Conservation (phyloP, 2,329 filamentous ascomycete genomes). For the Byssothecium circinans region DNA sequence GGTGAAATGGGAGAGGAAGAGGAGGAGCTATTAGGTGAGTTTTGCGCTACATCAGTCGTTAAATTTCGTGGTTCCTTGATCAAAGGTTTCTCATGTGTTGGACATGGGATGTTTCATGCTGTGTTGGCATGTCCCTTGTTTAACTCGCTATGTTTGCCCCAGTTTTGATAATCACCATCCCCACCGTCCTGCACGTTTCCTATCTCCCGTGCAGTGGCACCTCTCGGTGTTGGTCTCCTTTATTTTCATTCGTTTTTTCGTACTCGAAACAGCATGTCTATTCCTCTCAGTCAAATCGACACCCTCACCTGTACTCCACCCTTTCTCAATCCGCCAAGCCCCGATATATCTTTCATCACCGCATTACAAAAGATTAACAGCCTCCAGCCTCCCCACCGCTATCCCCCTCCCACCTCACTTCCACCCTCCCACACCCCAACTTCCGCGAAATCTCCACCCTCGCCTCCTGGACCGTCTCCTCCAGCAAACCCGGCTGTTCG, state of each 20-base stretch:
- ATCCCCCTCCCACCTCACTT: not conserved
- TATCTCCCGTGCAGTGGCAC: not conserved
- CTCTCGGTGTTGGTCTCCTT: too few relatives aligned
- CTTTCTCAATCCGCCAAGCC: not conserved
- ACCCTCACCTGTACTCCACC: not conserved
- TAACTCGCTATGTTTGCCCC: not conserved
- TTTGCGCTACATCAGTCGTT: not conserved
- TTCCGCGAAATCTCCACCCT: slow-evolving; percentile 85
- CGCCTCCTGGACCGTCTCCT: slow-evolving; percentile 80
- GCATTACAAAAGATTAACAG: not conserved
- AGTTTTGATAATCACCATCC: not conserved
- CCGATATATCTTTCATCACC: not conserved
- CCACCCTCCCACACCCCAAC: slow-evolving; percentile 43
- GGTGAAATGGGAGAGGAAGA: not conserved
- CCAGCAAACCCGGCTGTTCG: slow-evolving; percentile 77
- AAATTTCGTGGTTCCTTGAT: too few relatives aligned
- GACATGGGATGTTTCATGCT: not conserved
- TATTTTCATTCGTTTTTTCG: not conserved
- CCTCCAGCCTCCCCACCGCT: not conserved
- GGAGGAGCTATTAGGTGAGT: slow-evolving; percentile 3
- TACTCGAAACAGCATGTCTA: not conserved
- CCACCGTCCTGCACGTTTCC: not conserved
- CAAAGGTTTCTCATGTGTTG: too few relatives aligned
- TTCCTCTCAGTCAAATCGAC: not conserved
- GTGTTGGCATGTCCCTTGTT: not conserved